Base-by-base conservation (phyloP, 257 asterid species). In the Linderniella brevidens region DNA sequence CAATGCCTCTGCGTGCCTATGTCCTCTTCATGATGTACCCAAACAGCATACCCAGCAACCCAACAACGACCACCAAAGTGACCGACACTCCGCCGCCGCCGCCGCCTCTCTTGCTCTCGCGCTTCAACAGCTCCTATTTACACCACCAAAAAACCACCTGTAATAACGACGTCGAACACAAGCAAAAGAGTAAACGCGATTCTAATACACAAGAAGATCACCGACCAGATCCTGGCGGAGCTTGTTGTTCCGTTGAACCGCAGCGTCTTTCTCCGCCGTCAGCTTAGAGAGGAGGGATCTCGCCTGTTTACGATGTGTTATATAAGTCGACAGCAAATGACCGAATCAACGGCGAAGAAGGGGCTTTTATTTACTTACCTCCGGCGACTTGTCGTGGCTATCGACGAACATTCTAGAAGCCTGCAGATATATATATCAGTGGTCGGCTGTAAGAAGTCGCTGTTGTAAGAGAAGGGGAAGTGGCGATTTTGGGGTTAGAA, bases 151-250 rank as follows among this genome's bases (percentile, higher is more conserved):
- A 25, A 25, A 25, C 32, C 32, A 25, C 32, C 3, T 25, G 3
- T 6, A 25, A 25, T 6, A 6, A 25, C 32, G 32, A 3, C 32
- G 32, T 3, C 32, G 32, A 25, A 25, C 32, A 25, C 32, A 25
- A 25, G 6, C 3, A 25, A 25, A 25, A 25, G 32, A 25, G 6
- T 3, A 25, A 25, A 25, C 6, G 3, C 32, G 37, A 25, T 57
- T 32, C 10, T 47, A n/a, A n/a, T n/a, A n/a, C n/a, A n/a, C n/a
- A n/a, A n/a, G n/a, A n/a, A n/a, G n/a, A n/a, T 46, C 19, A 48
- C 81, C 53, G 56, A 85, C 93, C 93, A 80, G 37, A 58, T 85
- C 95, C 58, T 68, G 82, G 51, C 78, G 87, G 66, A 84, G 80
- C 58, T 64, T 80, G 63, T 53, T 75, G 19, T 61, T 62, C 25